Conservation (phyloP, 345 rosid species). For the Odontarrhena argentea region DNA sequence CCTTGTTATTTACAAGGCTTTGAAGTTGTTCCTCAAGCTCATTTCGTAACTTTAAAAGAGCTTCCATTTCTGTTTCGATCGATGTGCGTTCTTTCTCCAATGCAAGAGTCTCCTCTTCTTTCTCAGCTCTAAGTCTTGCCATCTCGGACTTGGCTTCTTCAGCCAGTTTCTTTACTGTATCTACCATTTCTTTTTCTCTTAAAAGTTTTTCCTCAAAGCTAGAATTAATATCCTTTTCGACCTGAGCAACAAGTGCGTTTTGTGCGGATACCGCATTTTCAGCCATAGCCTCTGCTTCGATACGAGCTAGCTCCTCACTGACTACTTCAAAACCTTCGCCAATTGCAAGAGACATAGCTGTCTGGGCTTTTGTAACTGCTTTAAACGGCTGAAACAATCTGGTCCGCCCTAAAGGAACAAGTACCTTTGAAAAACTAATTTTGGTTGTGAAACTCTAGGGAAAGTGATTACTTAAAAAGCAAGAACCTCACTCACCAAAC, state of each 20-base stretch:
- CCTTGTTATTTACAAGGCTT: constrained; percentile 62
- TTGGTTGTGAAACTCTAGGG: constrained; percentile 23
- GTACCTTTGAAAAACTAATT: not conserved
- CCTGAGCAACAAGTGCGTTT: constrained; percentile 76
- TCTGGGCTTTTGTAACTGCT: constrained; percentile 96
- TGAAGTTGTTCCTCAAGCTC: constrained; percentile 82
- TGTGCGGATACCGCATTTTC: constrained; percentile 82
- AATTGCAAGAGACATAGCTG: constrained; percentile 83
- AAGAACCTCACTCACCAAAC: constrained; percentile 65
- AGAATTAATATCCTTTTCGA: constrained; percentile 75
- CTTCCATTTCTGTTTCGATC: constrained; percentile 82
- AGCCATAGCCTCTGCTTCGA: constrained; percentile 91
- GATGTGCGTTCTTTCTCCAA: constrained; percentile 68
- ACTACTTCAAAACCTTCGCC: constrained; percentile 83
- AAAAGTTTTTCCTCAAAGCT: constrained; percentile 74
- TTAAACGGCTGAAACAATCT: constrained; percentile 88
- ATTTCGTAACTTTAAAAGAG: constrained; percentile 61
- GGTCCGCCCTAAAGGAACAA: constrained; percentile 62
- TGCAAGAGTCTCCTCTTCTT: constrained; percentile 67
- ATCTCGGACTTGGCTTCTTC: constrained; percentile 76
- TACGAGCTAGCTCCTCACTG: constrained; percentile 85
- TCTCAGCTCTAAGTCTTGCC: constrained; percentile 63
- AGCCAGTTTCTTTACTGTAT: constrained; percentile 78
- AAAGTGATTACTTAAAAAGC: constrained; percentile 27
- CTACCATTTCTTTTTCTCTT: constrained; percentile 67